These are phyloP conservation scores for Perkinsus olseni DNA, from an alignment of 169 alveolate species.

Conservation along the genomic window DNA sequence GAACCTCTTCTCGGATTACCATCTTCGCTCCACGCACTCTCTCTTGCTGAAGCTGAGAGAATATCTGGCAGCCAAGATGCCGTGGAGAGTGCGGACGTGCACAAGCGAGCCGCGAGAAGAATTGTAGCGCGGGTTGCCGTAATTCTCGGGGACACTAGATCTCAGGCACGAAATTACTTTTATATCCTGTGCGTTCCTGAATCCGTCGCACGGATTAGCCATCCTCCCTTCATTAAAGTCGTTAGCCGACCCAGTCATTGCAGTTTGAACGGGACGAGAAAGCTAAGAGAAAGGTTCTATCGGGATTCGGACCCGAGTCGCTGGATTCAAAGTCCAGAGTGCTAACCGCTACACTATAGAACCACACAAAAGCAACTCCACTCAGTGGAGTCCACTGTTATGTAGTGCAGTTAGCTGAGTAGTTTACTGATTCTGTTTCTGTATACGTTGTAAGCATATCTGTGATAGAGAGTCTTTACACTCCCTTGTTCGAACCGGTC, in stretches of 20 bases:
- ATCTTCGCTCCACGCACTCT: not conserved
- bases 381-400: too few relatives aligned
- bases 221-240: too few relatives aligned
- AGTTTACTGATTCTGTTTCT: too few relatives aligned
- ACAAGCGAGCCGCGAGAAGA: too few relatives aligned
- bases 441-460: too few relatives aligned
- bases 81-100: too few relatives aligned
- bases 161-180: not conserved
- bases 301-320: not conserved
- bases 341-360: not conserved
- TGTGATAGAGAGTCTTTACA: too few relatives aligned
- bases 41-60: not conserved
- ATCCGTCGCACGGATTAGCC: not conserved
- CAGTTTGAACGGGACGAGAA: not conserved
- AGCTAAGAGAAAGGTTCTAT: not conserved
- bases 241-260: not conserved
- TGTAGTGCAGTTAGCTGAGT: too few relatives aligned
- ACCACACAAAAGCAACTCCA: too few relatives aligned
- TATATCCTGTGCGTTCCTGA: not conserved
- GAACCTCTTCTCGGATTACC: not conserved
- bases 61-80: not conserved
- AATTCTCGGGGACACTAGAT: too few relatives aligned
- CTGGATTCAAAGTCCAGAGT: not conserved
- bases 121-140: too few relatives aligned
- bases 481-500: too few relatives aligned